Evolutionary conservation across 768 basidiomycete genomes (phyloP), one percentile per base, ranked within the genome.

Genomic region (Solioccasus polychromus): DNA sequence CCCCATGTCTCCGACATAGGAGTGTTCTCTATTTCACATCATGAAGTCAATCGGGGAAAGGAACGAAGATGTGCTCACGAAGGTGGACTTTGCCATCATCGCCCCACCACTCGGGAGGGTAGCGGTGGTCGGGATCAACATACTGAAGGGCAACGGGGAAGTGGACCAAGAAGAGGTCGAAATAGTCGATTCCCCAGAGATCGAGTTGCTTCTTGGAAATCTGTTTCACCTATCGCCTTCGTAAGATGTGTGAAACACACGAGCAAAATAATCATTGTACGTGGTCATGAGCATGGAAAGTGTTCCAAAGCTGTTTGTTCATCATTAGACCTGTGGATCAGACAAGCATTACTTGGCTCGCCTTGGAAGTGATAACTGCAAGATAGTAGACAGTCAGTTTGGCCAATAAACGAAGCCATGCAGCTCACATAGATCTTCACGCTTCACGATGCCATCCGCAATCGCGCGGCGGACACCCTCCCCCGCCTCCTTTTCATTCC

Each of bases 401-500:
- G 29, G 19, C 14, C 19, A 20, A 29, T 22, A 20, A 14, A 40
- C 11, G 11, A 35, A 24, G 17, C 23, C 29, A 19, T 18, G 12
- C 20, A 18, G 73, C 85, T 70, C 63, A 87, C 86, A 90, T 24
- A 95, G 71, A 11, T 95, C 92, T 65, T 92, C 88, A 28, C 92
- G 78, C 68, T 87, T 91, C 47, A 95, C 85, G 29, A 93, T 61
- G 12, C 92, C 90, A 7, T 91, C 88, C 31, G 70, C 62, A 53
- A 93, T 77, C n/a, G 90, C 91, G 12, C 82, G 79, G 42, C 72
- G 75, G 46, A 93, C 76, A 52, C 91, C 91, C 57, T 82, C 75
- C 2, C 88, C 90, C 5, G 86, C 85, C 25, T 92, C 82, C 58
- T 83, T 87, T 68, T 95, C 92, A 53, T 95, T 94, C 8, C 87